Evolutionary conservation across 352 stramenopile species (phyloP), one percentile per base, ranked within the genome.

Genomic region (Pythium aquatile): DNA sequence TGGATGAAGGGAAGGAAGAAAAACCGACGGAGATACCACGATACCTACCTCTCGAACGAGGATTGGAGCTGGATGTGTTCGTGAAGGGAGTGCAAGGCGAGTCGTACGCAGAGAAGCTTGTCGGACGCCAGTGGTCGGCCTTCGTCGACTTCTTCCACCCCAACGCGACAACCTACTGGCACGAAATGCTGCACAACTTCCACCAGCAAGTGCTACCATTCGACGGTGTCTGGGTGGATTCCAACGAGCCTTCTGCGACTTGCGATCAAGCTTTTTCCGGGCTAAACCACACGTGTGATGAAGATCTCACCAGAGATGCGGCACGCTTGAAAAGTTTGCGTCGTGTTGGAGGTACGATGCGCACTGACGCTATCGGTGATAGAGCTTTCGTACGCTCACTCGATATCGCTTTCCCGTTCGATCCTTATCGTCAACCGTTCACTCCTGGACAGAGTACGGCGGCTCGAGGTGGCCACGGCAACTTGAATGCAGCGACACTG

Each of bases 131-230:
- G 1, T 92, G 85, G 76, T 83, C 84, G 6, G 73, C 75, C 10
- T 95, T 94, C 60, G 76, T 94, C 5, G 89, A 97, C 35, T 97
- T 96, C 42, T 91, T 92, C 40, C 79, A 96, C 32, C 87, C 89
- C 3, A 76, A 90, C 49, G 76, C 89, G 37, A 78, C 74, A 8
- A 44, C 42, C 1, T 97, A 79, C 47, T 96, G 88, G 83, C 62
- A 70, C 3, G 70, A 89, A n/a, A 80, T 93, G 57, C 63, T 96
- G 3, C 49, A 68, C 0, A 68, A 60, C 3, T 94, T 93, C 30
- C 74, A 92, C 61, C 65, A 85, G 13, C 71, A 78, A 44, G 49
- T 88, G 16, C 63, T 90, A 20, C 71, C 74, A 14, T 94, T 90
- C 10, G 88, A 96, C 55, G 88, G 89, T 0, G 62, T 96, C 30